Percentiles rank a stretch among this genome's conserved stretches.
phyloP scores from a whole-genome alignment of 2,329 filamentous ascomycete species.

The Trichoderma lentiforme region DNA sequence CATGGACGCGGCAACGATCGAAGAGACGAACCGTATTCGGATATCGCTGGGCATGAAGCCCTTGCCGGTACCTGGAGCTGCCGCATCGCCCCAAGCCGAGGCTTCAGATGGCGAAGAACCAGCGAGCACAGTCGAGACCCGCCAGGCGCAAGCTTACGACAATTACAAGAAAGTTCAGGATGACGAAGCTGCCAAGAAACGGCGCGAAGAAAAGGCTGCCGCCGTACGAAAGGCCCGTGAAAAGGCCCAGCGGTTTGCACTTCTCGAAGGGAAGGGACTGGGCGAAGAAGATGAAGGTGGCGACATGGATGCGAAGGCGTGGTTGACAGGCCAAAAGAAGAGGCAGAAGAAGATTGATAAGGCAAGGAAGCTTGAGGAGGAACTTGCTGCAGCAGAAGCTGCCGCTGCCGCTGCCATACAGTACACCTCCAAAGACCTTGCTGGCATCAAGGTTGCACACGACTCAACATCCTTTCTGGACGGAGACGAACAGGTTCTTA shows the following conservation, averaged over 20 bases:
- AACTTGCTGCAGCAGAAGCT: slow-evolving; percentile 73
- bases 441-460: slow-evolving; percentile 88
- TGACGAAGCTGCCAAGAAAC: slow-evolving; percentile 72
- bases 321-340: slow-evolving; percentile 89
- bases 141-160: slow-evolving; percentile 67
- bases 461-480: slow-evolving; percentile 79
- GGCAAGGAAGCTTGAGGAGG: slow-evolving; percentile 67
- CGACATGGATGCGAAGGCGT: slow-evolving; percentile 74
- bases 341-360: slow-evolving; percentile 87
- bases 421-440: slow-evolving; percentile 82
- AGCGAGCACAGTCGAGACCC: slow-evolving; percentile 79
- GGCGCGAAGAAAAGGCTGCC: slow-evolving; percentile 75
- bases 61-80: slow-evolving; percentile 73
- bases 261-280: slow-evolving; percentile 78
- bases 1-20: slow-evolving; percentile 72
- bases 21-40: slow-evolving; percentile 91
- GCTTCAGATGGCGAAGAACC: slow-evolving; percentile 61
- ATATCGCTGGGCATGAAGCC: slow-evolving; percentile 86
- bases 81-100: slow-evolving; percentile 43
- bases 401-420: slow-evolving; percentile 59
- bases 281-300: slow-evolving; percentile 68
- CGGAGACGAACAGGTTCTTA: slow-evolving; percentile 82
- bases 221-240: slow-evolving; percentile 87
- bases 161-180: slow-evolving; percentile 66
- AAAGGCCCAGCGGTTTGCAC: slow-evolving; percentile 68